Evolutionary conservation across 2,329 filamentous ascomycete species (phyloP).

Genomic region (Colletotrichum tropicale): DNA sequence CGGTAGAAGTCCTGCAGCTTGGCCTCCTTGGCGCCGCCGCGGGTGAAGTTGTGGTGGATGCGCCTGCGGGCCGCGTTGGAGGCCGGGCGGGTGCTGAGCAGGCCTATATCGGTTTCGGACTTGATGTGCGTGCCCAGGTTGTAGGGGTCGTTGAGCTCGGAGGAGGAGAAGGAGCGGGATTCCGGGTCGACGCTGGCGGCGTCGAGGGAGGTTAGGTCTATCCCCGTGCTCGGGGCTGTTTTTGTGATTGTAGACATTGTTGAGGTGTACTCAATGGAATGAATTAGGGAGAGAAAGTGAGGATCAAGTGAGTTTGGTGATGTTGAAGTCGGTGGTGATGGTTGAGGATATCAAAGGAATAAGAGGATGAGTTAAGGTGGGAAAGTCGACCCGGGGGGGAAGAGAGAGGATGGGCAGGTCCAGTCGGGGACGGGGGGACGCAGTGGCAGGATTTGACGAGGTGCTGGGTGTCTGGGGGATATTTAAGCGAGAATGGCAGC

Average conservation of each 20-base stretch:
- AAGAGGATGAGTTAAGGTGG: background rate
- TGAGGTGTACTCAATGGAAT: background rate
- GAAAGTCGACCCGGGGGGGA: slow-evolving; percentile 8
- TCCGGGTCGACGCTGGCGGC: slow-evolving; percentile 8
- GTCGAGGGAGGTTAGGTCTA: background rate
- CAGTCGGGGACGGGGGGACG: background rate
- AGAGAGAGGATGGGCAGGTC: background rate
- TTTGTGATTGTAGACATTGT: background rate
- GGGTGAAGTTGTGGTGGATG: slow-evolving; percentile 24
- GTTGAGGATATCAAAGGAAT: background rate
- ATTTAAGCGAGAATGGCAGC: slow-evolving; percentile 3
- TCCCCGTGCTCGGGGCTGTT: background rate
- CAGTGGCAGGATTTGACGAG: background rate
- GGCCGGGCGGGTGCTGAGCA: slow-evolving; percentile 62
- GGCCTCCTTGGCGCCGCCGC: slow-evolving; percentile 40
- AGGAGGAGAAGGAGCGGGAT: slow-evolving; percentile 11
- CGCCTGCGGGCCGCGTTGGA: slow-evolving; percentile 84
- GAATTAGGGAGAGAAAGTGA: background rate
- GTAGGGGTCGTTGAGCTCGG: slow-evolving; percentile 72
- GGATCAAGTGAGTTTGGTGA: background rate
- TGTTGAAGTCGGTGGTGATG: background rate
- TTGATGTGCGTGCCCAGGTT: slow-evolving; percentile 80
- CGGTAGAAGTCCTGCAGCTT: slow-evolving; percentile 85
- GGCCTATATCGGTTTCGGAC: slow-evolving; percentile 73
- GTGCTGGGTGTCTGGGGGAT: background rate